Evolutionary conservation across 495 filamentous ascomycete species (phyloP), one percentile per base, ranked within the genome.

Genomic region (Podospora appendiculata): DNA sequence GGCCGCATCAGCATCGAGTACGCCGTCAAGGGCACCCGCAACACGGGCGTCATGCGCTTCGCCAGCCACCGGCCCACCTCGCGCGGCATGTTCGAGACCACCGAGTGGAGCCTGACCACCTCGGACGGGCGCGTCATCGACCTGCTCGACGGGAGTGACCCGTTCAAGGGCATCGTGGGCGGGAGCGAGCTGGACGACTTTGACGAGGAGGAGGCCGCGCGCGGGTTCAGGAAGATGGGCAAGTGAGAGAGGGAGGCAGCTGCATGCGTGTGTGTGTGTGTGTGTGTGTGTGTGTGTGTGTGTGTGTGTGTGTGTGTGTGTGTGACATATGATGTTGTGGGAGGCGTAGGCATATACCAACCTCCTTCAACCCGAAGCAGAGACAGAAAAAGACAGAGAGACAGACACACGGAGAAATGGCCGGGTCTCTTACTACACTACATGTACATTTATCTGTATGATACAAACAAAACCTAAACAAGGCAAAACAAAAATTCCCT

Each of bases 1-100:
- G 93, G 93, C 3, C 76, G 82, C 61, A 95, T 97, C 63, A 74
- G 96, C 76, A 90, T 98, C 50, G 69, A 67, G 3, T 97, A 93
- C 67, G 77, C 78, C 73, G 93, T 98, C 10, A 91, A 89, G 70
- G 93, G 93, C 41, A 91, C 83, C 2, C 86, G 79, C 58, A 68
- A 65, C 25, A 67, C 74, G 50, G 93, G 83, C 16, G 77, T 82
- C 60, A 90, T 96, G 84, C 76, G 80, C 59, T 96, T 98, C 71
- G 79, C 74, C 64, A 91, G 88, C 65, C 71, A 78, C 60, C 79
- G 93, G 52, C 84, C 76, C 52, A 79, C 81, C 47, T 79, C 90
- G 57, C 77, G 81, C 74, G 90, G 87, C 8, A 56, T 73, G 76
- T 89, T 89, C 67, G 81, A 83, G 61, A 90, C 86, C 10, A 79